Percentiles rank a stretch among this genome's conserved stretches.
Conservation (phyloP, 768 basidiomycete species). For the Termitomyces sp. region DNA sequence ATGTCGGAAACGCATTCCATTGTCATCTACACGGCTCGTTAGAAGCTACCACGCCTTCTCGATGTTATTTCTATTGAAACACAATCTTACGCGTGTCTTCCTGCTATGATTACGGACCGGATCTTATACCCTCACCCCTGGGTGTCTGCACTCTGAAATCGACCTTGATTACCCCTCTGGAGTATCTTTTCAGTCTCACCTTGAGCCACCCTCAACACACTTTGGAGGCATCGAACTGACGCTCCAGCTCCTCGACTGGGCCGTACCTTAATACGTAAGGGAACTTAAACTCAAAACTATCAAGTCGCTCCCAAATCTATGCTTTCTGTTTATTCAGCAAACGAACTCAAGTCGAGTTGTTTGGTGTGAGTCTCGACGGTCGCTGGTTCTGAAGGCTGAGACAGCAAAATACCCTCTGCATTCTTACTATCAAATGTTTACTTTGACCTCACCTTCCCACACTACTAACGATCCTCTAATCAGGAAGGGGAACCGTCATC, state of each 20-base stretch:
- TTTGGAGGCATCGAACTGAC: not conserved
- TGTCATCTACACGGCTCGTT: not conserved
- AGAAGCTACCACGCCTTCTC: not conserved
- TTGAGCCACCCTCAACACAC: not conserved
- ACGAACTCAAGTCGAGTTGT: too few species aligned
- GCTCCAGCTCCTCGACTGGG: not conserved
- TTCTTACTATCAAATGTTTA: not conserved
- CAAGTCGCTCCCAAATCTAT: not conserved
- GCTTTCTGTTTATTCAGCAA: not conserved
- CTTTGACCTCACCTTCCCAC: not conserved
- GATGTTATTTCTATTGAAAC: not conserved
- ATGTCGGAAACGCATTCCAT: not conserved
- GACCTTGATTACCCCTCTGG: not conserved
- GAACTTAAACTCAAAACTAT: not conserved
- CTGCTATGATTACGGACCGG: not conserved
- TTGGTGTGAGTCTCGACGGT: not conserved
- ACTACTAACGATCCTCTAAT: not conserved
- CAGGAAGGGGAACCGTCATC: not conserved
- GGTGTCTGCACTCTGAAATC: not conserved
- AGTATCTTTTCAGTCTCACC: not conserved
- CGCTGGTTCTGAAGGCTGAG: constrained; percentile 1
- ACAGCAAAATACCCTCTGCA: not conserved
- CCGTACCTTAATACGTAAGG: not conserved
- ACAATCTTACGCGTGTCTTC: not conserved
- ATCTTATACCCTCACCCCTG: not conserved